phyloP scores from a whole-genome alignment of 1,284 basidiomycete species.

The Volvariella volvacea region DNA sequence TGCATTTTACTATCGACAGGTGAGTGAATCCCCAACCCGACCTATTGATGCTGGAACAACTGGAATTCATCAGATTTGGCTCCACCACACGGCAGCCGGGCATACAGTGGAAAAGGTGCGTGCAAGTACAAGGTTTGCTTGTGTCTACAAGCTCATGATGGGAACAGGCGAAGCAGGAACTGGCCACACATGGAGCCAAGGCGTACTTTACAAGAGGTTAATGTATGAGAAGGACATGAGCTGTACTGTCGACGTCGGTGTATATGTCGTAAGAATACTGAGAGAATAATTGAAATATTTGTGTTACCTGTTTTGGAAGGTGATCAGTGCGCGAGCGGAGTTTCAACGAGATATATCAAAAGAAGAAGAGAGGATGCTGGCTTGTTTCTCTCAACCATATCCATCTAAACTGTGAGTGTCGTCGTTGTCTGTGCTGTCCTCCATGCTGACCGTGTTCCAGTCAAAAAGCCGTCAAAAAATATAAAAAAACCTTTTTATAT shows the following conservation, averaged over 20 bases:
- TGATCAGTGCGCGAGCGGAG: constrained; percentile 34
- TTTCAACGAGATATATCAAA: constrained; percentile 30
- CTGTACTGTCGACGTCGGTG: not conserved
- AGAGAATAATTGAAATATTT: constrained; percentile 1
- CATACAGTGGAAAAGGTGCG: constrained; percentile 77
- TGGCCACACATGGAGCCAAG: constrained; percentile 81
- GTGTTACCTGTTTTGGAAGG: constrained; percentile 7
- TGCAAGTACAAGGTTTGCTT: constrained; percentile 8
- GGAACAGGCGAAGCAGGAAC: constrained; percentile 73
- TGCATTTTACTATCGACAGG: constrained; percentile 78
- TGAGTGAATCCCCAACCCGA: constrained; percentile 22
- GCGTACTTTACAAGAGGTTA: constrained; percentile 80
- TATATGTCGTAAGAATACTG: not conserved
- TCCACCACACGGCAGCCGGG: constrained; percentile 76
- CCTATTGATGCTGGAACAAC: constrained; percentile 7
- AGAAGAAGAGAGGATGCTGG: constrained; percentile 15
- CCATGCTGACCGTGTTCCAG: constrained; percentile 21
- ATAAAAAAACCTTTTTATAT: constrained; percentile 49
- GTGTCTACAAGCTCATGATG: constrained; percentile 1
- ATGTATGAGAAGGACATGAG: constrained; percentile 10
- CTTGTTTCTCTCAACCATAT: constrained; percentile 30
- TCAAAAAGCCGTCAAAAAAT: constrained; percentile 50
- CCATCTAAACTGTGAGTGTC: constrained; percentile 32
- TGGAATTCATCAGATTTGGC: constrained; percentile 67
- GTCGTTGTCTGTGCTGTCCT: constrained; percentile 11